Evolutionary conservation across 208 protist species (phyloP).

Genomic region (Trypanosoma grayi): DNA sequence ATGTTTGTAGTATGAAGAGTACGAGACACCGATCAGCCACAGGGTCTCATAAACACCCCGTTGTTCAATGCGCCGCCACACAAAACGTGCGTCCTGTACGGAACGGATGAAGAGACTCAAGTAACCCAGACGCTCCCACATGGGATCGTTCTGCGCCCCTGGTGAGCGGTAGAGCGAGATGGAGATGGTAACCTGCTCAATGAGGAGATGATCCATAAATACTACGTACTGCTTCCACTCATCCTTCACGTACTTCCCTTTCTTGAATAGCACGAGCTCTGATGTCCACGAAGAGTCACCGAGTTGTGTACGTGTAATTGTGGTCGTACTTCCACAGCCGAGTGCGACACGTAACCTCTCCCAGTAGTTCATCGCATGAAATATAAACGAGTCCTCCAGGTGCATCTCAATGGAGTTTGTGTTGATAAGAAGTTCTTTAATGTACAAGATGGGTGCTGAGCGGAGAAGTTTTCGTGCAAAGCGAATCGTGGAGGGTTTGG

Average conservation of each 20-base stretch:
- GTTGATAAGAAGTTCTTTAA: slow-evolving; percentile 32
- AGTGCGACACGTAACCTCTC: slow-evolving; percentile 26
- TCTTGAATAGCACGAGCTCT: not conserved
- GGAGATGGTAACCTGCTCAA: slow-evolving; percentile 64
- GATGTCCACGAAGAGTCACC: not conserved
- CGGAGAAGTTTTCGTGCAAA: slow-evolving; percentile 52
- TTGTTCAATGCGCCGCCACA: slow-evolving; percentile 65
- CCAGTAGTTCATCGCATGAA: slow-evolving; percentile 38
- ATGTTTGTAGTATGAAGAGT: slow-evolving; percentile 63
- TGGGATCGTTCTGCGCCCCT: slow-evolving; percentile 62
- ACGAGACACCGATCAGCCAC: slow-evolving; percentile 61
- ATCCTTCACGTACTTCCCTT: slow-evolving; percentile 5
- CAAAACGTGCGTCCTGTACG: slow-evolving; percentile 60
- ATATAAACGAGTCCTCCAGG: slow-evolving; percentile 73
- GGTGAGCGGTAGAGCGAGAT: slow-evolving; percentile 77
- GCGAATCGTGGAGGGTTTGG: slow-evolving; percentile 21
- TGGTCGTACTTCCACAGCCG: no score
- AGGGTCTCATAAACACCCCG: slow-evolving; percentile 51
- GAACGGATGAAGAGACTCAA: slow-evolving; percentile 69
- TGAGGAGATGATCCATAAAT: slow-evolving; percentile 48
- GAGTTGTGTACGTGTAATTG: not conserved
- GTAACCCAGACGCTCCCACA: slow-evolving; percentile 59
- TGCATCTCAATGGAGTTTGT: slow-evolving; percentile 60
- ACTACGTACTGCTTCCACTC: slow-evolving; percentile 39
- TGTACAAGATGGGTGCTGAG: slow-evolving; percentile 57